phyloP scores from a whole-genome alignment of 352 stramenopile species.

The Phytophthora quininea region DNA sequence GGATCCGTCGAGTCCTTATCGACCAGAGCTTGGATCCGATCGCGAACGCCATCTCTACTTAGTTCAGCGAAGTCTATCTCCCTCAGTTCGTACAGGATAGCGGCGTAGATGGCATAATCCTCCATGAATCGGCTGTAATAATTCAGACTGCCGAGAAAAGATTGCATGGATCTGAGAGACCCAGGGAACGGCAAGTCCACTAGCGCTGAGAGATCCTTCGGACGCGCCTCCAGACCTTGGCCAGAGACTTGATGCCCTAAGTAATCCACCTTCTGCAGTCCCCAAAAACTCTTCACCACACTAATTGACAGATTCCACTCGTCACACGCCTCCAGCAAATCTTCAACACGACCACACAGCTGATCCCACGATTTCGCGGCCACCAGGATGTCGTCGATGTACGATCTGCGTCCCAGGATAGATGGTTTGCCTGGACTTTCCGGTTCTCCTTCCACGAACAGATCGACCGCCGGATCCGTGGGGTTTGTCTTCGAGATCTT shows the following conservation, averaged over 20 bases:
- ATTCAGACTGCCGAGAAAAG: slow-evolving; percentile 26
- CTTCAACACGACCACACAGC: slow-evolving; percentile 11
- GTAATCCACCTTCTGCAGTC: slow-evolving; percentile 16
- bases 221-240: slow-evolving; percentile 10
- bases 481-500: neutral
- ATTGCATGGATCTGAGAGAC: slow-evolving; percentile 21
- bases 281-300: slow-evolving; percentile 23
- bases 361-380: slow-evolving; percentile 8
- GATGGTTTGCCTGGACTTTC: neutral
- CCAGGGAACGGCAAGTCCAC: slow-evolving; percentile 14
- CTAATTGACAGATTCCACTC: slow-evolving; percentile 25
- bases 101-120: slow-evolving; percentile 26
- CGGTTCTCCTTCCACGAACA: neutral
- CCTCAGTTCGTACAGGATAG: slow-evolving; percentile 9
- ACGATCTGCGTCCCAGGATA: slow-evolving; percentile 6
- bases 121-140: slow-evolving; percentile 26
- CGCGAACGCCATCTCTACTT: neutral
- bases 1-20: too few relatives aligned
- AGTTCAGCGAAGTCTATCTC: slow-evolving; percentile 1
- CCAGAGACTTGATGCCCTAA: slow-evolving; percentile 16
- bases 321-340: slow-evolving; percentile 15
- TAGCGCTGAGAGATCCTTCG: slow-evolving; percentile 17
- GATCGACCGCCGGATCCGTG: neutral
- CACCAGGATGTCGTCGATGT: slow-evolving; percentile 38
- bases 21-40: neutral